phyloP scores from a whole-genome alignment of 2,329 filamentous ascomycete species.

The Leptoxyphium fumago region DNA sequence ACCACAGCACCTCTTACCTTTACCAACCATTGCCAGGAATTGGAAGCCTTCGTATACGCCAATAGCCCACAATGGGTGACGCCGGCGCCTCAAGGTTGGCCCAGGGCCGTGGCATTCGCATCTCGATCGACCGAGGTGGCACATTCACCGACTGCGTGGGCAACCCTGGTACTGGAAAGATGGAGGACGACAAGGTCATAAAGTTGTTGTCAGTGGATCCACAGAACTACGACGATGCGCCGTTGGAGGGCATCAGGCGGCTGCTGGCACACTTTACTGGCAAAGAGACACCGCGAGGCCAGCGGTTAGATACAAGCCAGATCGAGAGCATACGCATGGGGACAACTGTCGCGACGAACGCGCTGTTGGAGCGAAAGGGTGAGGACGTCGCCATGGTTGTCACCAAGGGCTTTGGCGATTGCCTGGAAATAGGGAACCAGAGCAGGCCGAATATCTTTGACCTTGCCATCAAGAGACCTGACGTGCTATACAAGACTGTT shows the following conservation, averaged over 20 bases:
- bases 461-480: constrained; percentile 70
- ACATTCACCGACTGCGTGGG: constrained; percentile 90
- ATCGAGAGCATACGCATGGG: constrained; percentile 94
- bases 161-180: constrained; percentile 53
- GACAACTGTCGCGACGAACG: constrained; percentile 88
- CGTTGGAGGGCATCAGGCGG: constrained; percentile 77
- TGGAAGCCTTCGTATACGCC: no score
- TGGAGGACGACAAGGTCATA: constrained; percentile 64
- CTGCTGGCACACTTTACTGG: constrained; percentile 65
- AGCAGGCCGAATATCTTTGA: constrained; percentile 83
- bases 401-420: constrained; percentile 78
- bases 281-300: constrained; percentile 62
- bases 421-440: constrained; percentile 80
- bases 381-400: constrained; percentile 79
- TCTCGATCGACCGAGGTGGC: constrained; percentile 66
- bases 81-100: neutral
- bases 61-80: neutral
- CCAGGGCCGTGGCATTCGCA: constrained; percentile 43
- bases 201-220: constrained; percentile 86
- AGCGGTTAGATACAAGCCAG: constrained; percentile 63
- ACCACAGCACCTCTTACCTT: no score
- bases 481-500: constrained; percentile 71
- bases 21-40: no score
- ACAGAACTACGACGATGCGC: constrained; percentile 78
- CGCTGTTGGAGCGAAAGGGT: constrained; percentile 76